Percentiles rank a stretch among this genome's conserved stretches.
Evolutionary conservation across 2,329 filamentous ascomycete species (phyloP).

Genomic region (Pezicula rhizophila): DNA sequence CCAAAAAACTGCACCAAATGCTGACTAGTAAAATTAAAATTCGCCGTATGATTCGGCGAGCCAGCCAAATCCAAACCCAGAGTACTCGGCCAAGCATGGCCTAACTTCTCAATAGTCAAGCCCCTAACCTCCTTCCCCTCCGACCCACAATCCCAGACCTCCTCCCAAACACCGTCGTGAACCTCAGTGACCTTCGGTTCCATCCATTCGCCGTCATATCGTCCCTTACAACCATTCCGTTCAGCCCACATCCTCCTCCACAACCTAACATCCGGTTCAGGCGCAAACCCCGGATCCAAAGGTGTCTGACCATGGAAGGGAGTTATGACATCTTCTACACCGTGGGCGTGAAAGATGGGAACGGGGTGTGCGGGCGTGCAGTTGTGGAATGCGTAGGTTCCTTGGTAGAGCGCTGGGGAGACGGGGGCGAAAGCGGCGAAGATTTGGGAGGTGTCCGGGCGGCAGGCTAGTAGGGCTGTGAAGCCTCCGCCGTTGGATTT

Average conservation of each 20-base stretch:
- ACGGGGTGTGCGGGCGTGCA: constrained; percentile 1
- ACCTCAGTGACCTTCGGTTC: constrained; percentile 1
- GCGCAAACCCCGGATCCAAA: neutral
- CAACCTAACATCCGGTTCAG: constrained; percentile 6
- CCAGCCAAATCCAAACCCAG: constrained; percentile 4
- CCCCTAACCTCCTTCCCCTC: constrained; percentile 3
- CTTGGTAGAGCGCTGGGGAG: constrained; percentile 34
- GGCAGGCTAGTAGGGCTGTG: constrained; percentile 34
- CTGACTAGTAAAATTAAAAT: constrained; percentile 7
- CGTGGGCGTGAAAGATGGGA: constrained; percentile 1
- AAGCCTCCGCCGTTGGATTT: constrained; percentile 40
- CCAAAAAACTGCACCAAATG: constrained; percentile 7
- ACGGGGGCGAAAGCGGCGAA: constrained; percentile 40
- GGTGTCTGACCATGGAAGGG: neutral
- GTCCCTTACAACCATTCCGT: constrained; percentile 9
- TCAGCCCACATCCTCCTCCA: constrained; percentile 7
- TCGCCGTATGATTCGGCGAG: constrained; percentile 3
- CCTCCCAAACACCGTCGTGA: neutral
- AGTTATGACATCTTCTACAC: constrained; percentile 1
- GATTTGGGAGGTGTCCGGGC: constrained; percentile 26
- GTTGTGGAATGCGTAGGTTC: neutral
- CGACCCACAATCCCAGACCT: constrained; percentile 4
- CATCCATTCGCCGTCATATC: constrained; percentile 2
- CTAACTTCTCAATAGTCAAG: constrained; percentile 2
- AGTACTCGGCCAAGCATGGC: constrained; percentile 6